Evolutionary conservation across 2,329 filamentous ascomycete genomes (phyloP).

Genomic region (Coleophoma crateriformis): DNA sequence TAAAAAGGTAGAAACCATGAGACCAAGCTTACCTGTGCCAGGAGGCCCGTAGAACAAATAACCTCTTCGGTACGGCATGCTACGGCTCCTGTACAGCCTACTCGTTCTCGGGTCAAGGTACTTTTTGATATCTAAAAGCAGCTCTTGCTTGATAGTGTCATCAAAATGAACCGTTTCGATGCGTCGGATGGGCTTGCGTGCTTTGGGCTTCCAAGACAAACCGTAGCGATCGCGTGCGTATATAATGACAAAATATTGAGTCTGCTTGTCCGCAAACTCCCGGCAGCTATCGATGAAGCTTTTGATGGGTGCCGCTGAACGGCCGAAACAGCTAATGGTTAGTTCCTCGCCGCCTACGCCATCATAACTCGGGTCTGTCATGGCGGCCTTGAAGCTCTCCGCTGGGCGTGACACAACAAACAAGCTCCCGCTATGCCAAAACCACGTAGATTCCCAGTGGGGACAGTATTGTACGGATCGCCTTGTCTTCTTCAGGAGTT

Average conservation of each 20-base stretch:
- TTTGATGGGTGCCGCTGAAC: conserved; percentile 44
- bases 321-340: conserved; percentile 43
- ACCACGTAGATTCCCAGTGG: conserved; percentile 39
- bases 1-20: too few relatives aligned
- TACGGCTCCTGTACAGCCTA: conserved; percentile 78
- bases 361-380: conserved; percentile 30
- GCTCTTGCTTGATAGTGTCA: conserved; percentile 34
- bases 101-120: conserved; percentile 52
- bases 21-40: conserved; percentile 56
- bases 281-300: conserved; percentile 39
- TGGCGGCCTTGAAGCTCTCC: too few relatives aligned
- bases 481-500: conserved; percentile 33
- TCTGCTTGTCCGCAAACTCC: conserved; percentile 40
- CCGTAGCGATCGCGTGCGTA: conserved; percentile 40
- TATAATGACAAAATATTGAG: conserved; percentile 44
- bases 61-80: conserved; percentile 69
- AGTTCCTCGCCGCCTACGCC: conserved; percentile 38
- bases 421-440: conserved; percentile 19
- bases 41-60: conserved; percentile 73
- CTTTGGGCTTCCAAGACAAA: conserved; percentile 41
- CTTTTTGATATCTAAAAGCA: conserved; percentile 41
- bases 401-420: too few relatives aligned
- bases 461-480: conserved; percentile 36
- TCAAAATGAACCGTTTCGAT: conserved; percentile 48
- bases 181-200: conserved; percentile 41